phyloP scores from a whole-genome alignment of 2,329 filamentous ascomycete species.

The Xenoacremonium recifei region DNA sequence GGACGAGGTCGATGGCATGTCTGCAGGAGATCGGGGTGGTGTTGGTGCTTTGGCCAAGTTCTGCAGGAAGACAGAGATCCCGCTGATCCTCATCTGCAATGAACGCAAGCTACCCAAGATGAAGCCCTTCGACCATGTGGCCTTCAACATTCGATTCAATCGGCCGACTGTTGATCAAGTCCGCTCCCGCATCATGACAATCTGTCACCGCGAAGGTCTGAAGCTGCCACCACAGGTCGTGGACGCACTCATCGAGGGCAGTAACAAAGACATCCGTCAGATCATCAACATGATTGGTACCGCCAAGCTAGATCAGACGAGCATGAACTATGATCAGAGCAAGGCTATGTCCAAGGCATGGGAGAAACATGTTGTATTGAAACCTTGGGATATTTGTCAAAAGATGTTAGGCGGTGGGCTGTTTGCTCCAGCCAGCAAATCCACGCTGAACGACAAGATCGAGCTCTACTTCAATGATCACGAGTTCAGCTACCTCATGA shows the following conservation, averaged over 20 bases:
- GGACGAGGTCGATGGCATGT: constrained; percentile 99
- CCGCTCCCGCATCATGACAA: constrained; percentile 88
- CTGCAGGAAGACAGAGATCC: constrained; percentile 92
- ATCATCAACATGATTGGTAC: constrained; percentile 99
- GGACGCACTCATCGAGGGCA: constrained; percentile 92
- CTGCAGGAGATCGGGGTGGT: constrained; percentile 90
- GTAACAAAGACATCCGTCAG: constrained; percentile 92
- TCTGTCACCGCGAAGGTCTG: constrained; percentile 86
- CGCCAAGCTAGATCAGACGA: constrained; percentile 79
- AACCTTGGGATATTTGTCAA: constrained; percentile 96
- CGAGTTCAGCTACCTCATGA: constrained; percentile 95
- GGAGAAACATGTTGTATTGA: constrained; percentile 96
- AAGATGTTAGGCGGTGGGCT: constrained; percentile 88
- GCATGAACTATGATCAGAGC: constrained; percentile 79
- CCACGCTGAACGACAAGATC: constrained; percentile 94
- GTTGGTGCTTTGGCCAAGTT: constrained; percentile 92
- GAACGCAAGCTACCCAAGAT: constrained; percentile 92
- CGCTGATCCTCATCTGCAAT: constrained; percentile 97
- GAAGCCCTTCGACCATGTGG: constrained; percentile 91
- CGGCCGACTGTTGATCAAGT: constrained; percentile 90
- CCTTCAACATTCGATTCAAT: constrained; percentile 82
- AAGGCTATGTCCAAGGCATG: constrained; percentile 96
- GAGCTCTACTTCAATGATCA: constrained; percentile 99
- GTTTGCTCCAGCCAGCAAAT: constrained; percentile 79
- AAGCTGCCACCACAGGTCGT: constrained; percentile 82